These are phyloP conservation scores for Alectoria sarmentosa DNA, from an alignment of 495 filamentous ascomycete genomes.

Conservation along the genomic window DNA sequence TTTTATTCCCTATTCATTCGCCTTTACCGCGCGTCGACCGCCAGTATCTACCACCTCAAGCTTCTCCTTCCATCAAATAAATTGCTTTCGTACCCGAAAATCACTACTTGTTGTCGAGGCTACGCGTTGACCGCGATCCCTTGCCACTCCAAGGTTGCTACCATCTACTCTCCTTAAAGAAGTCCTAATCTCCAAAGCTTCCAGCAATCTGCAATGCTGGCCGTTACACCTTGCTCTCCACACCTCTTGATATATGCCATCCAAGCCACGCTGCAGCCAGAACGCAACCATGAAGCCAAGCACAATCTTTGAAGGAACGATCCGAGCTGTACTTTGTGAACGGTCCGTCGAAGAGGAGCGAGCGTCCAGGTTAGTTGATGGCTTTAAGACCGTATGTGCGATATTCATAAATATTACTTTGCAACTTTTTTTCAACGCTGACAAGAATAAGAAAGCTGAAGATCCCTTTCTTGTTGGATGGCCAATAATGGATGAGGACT, in stretches of 20 bases:
- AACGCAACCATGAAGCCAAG: background rate
- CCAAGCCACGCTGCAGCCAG: background rate
- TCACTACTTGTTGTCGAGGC: background rate
- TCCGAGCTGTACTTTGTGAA: background rate
- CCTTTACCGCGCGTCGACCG: background rate
- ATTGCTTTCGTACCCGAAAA: background rate
- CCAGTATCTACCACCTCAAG: background rate
- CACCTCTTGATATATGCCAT: background rate
- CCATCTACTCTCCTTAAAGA: background rate
- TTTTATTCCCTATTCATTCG: background rate
- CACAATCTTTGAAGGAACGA: background rate
- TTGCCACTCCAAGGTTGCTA: background rate
- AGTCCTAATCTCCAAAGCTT: background rate
- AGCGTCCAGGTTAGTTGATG: background rate
- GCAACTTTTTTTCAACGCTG: too few species aligned
- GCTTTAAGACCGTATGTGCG: background rate
- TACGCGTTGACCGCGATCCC: background rate
- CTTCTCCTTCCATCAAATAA: background rate
- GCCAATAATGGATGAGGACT: background rate
- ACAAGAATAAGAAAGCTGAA: too few species aligned
- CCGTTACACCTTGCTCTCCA: background rate
- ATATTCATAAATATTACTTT: too few species aligned
- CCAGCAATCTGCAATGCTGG: background rate
- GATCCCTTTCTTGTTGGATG: background rate
- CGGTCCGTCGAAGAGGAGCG: background rate